These are phyloP conservation scores for Trichoderma oligosporum DNA, from an alignment of 2,329 filamentous ascomycete species.

Conservation along the genomic window DNA sequence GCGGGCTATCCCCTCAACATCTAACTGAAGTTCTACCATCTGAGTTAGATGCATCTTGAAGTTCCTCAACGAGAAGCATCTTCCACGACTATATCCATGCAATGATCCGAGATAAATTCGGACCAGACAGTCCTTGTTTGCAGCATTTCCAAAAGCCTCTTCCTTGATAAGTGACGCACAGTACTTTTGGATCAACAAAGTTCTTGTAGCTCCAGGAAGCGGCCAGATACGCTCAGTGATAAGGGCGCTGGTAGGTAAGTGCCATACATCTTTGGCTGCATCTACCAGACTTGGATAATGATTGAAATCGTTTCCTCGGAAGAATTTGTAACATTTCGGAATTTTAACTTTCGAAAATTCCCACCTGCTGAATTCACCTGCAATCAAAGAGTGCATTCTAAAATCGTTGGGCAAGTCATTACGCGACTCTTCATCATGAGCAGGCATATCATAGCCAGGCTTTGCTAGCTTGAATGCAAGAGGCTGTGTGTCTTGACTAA, in stretches of 20 bases:
- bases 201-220: conserved; percentile 24
- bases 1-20: conserved; percentile 23
- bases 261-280: conserved; percentile 12
- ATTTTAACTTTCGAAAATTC: conserved; percentile 8
- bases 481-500: conserved; percentile 10
- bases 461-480: conserved; percentile 23
- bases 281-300: conserved; percentile 6
- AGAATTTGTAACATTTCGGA: conserved; percentile 10
- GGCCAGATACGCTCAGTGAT: conserved; percentile 27
- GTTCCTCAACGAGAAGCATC: conserved; percentile 31
- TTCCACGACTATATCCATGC: background rate
- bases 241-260: conserved; percentile 24
- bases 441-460: too few species aligned
- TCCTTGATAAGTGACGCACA: conserved; percentile 18
- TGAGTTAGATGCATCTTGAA: conserved; percentile 34
- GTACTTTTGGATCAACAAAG: conserved; percentile 24
- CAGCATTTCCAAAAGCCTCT: conserved; percentile 12
- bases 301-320: background rate
- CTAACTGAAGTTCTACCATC: conserved; percentile 26
- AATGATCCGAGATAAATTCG: conserved; percentile 25
- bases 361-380: background rate
- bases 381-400: background rate
- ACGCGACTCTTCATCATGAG: background rate
- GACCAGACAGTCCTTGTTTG: conserved; percentile 27
- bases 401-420: conserved; percentile 24